Evolutionary conservation across 2,329 filamentous ascomycete genomes (phyloP).

Genomic region (Fonsecaea erecta): DNA sequence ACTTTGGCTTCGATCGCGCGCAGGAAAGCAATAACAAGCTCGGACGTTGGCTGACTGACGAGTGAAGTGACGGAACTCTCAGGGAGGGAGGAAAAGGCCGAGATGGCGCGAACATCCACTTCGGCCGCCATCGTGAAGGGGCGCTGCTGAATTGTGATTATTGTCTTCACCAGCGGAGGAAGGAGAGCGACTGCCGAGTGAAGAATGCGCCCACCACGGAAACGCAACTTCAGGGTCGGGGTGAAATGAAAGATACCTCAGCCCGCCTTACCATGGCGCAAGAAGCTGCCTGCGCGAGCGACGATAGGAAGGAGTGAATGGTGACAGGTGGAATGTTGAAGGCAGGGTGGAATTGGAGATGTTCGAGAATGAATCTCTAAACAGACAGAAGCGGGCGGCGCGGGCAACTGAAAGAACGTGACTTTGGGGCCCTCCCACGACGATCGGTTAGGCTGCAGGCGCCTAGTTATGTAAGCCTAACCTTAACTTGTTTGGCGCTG

Average conservation of each 20-base stretch:
- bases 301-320: constrained; percentile 16
- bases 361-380: constrained; percentile 21
- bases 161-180: neutral
- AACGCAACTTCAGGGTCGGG: constrained; percentile 21
- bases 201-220: constrained; percentile 23
- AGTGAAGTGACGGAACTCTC: constrained; percentile 61
- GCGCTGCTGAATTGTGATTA: neutral
- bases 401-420: constrained; percentile 26
- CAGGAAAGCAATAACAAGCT: constrained; percentile 77
- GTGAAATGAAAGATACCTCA: constrained; percentile 12
- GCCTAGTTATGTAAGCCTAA: constrained; percentile 13
- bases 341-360: constrained; percentile 10
- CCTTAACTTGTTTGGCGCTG: constrained; percentile 2
- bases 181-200: neutral
- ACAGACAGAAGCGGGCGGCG: constrained; percentile 21
- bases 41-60: constrained; percentile 67
- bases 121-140: constrained; percentile 58
- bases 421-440: constrained; percentile 1
- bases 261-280: constrained; percentile 26
- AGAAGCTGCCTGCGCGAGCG: constrained; percentile 11
- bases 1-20: constrained; percentile 76
- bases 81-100: constrained; percentile 62
- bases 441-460: neutral
- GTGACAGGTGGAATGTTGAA: constrained; percentile 4
- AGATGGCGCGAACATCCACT: constrained; percentile 63